Base-by-base conservation (phyloP, 2,329 filamentous ascomycete genomes). In the Trichoderma asperellum region DNA sequence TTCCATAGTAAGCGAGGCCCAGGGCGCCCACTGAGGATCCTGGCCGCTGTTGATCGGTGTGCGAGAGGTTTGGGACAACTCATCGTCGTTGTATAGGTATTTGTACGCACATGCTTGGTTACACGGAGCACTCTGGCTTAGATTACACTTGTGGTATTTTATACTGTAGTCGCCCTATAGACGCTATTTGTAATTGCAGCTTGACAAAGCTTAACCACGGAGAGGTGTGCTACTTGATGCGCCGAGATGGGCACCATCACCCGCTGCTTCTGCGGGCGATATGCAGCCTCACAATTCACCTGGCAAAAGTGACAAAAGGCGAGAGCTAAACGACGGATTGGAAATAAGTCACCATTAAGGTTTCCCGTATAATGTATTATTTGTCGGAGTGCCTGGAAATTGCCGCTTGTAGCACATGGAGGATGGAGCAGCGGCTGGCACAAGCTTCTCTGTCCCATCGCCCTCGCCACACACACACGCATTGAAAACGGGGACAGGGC, bases 1-100 rank as follows among this genome's bases (percentile, higher is more conserved):
- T 65, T 65, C 62, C 52, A 65, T 56, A 24, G 57, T 65, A 65
- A 65, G 62, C 62, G 53, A 65, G 24, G 53, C 52, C 47, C 35
- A 37, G 35, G 3, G 35, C 35, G 8, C 35, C 6, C 34, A 52
- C 21, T 47, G 6, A n/a, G 29, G 35, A 65, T 65, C 37, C 35
- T 24, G 62, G 62, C 32, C 52, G 47, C n/a, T 4, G 52, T 47
- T 29, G 56, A 57, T 65, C 62, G 62, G 37, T 65, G 62, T 47
- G 35, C 61, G 37, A 63, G 37, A 16, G 32, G 21, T 21, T 37
- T 53, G 61, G 61, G 40, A 63, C 21, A 37, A 16, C 21, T 35
- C 34, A 37, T 53, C 24, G 24, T 53, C 24, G 24, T 24, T 2
- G 24, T 24, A 24, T 24, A 24, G 27, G 27, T 34, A 49, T 29